A percentile compares a stretch with the other conserved stretches of the same genome.
These are phyloP conservation scores for Neckera pumila DNA, from an alignment of 225 moss, liverwort and hornwort genomes.

Conservation along the genomic window DNA sequence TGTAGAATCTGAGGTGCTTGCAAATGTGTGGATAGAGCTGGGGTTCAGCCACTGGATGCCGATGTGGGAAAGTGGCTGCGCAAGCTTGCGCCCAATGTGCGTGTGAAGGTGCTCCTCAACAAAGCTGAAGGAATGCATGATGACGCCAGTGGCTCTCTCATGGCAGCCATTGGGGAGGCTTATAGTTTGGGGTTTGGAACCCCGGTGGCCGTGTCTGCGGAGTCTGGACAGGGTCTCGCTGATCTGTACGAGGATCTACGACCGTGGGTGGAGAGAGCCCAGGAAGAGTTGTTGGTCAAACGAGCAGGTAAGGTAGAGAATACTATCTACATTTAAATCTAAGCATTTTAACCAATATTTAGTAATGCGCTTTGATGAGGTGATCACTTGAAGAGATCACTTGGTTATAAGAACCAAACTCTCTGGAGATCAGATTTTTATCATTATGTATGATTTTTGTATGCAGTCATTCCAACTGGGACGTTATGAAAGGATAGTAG, in stretches of 20 bases:
- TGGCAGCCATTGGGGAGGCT: conserved; percentile 83
- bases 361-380: background rate
- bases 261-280: conserved; percentile 69
- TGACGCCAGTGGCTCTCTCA: conserved; percentile 63
- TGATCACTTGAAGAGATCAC: background rate
- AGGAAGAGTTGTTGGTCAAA: conserved; percentile 37
- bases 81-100: conserved; percentile 79
- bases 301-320: conserved; percentile 35
- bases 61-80: conserved; percentile 96
- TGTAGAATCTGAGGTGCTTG: background rate
- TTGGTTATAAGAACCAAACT: background rate
- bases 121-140: conserved; percentile 88
- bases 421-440: background rate
- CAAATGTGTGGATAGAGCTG: conserved; percentile 39
- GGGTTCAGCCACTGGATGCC: conserved; percentile 79
- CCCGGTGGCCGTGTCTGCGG: conserved; percentile 86
- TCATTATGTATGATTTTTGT: no score
- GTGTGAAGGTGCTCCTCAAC: conserved; percentile 74
- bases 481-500: background rate
- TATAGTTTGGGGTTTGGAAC: conserved; percentile 79
- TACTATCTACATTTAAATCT: background rate
- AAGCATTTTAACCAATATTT: background rate
- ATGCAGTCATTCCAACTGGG: background rate
- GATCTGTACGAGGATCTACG: conserved; percentile 64
- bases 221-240: conserved; percentile 88